Percentiles rank a stretch among this genome's conserved stretches.
Conservation (phyloP, 306 rosid species). For the Gynostemma pentaphyllum region DNA sequence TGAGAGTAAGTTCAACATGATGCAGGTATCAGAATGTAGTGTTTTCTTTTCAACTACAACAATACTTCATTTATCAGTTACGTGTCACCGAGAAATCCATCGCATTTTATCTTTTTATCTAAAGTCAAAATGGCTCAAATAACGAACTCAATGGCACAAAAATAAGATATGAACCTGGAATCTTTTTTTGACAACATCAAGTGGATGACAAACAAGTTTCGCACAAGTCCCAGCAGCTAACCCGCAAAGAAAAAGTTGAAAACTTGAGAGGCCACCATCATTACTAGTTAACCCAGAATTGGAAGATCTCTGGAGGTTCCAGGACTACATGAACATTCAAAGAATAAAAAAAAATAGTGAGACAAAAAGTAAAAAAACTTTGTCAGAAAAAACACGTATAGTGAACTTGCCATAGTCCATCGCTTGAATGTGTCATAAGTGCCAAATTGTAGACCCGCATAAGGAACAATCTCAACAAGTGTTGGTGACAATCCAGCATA, state of each 20-base stretch:
- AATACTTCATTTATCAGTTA: not conserved
- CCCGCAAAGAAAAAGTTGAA: conserved; percentile 80
- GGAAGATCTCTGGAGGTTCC: conserved; percentile 39
- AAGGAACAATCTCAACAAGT: conserved; percentile 91
- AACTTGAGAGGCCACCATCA: conserved; percentile 45
- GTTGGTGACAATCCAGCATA: conserved; percentile 90
- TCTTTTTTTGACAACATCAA: conserved; percentile 94
- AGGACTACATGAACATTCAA: conserved; percentile 29
- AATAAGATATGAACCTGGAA: conserved; percentile 52
- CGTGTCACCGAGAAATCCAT: not conserved
- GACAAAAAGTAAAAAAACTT: not conserved
- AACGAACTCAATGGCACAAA: not conserved
- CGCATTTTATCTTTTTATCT: not conserved
- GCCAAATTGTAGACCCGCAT: conserved; percentile 94
- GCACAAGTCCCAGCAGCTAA: conserved; percentile 93
- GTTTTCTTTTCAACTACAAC: not conserved
- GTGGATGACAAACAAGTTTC: conserved; percentile 94
- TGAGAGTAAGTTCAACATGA: too few species aligned
- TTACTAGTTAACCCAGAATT: conserved; percentile 14
- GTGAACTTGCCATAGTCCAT: conserved; percentile 59
- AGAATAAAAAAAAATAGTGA: not conserved
- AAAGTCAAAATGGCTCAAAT: not conserved
- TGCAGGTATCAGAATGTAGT: not conserved
- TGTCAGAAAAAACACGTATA: not conserved
- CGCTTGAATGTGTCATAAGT: conserved; percentile 90